Evolutionary conservation across 2,329 filamentous ascomycete species (phyloP).

Genomic region (Exutisphaerella laricina): DNA sequence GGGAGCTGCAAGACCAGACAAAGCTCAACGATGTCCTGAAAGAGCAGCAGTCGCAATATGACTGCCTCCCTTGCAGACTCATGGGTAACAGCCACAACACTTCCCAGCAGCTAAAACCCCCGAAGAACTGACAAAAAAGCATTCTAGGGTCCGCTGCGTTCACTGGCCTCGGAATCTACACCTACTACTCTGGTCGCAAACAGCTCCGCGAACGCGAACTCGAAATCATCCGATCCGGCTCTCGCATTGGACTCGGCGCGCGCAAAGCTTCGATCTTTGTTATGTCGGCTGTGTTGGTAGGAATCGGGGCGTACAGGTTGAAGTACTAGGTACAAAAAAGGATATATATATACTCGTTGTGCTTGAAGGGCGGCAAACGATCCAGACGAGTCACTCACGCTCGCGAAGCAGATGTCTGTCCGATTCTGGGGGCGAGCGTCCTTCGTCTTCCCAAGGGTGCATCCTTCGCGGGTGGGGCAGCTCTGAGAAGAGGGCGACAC

Average conservation of each 20-base stretch:
- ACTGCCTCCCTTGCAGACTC: slow-evolving; percentile 31
- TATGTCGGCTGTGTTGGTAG: slow-evolving; percentile 38
- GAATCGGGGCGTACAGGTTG: slow-evolving; percentile 42
- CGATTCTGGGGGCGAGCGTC: too few relatives aligned
- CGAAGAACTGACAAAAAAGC: too few relatives aligned
- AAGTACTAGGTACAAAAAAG: slow-evolving; percentile 22
- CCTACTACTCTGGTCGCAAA: slow-evolving; percentile 42
- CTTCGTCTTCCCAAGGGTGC: too few relatives aligned
- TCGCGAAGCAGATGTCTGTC: too few relatives aligned
- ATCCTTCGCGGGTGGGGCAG: too few relatives aligned
- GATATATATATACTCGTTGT: too few relatives aligned
- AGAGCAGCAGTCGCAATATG: slow-evolving; percentile 26
- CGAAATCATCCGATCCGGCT: slow-evolving; percentile 38
- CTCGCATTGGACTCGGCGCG: slow-evolving; percentile 38
- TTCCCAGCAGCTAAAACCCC: too few relatives aligned
- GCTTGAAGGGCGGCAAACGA: too few relatives aligned
- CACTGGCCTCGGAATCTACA: slow-evolving; percentile 43
- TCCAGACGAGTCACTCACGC: too few relatives aligned
- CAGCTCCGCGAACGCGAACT: slow-evolving; percentile 40
- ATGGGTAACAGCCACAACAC: too few relatives aligned
- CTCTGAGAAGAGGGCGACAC: too few relatives aligned
- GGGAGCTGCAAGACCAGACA: slow-evolving; percentile 17
- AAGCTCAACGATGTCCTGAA: slow-evolving; percentile 22
- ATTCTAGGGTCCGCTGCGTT: slow-evolving; percentile 41
- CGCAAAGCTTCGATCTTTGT: slow-evolving; percentile 38